phyloP scores from a whole-genome alignment of 768 basidiomycete species.

The Daedaleopsis nitida region DNA sequence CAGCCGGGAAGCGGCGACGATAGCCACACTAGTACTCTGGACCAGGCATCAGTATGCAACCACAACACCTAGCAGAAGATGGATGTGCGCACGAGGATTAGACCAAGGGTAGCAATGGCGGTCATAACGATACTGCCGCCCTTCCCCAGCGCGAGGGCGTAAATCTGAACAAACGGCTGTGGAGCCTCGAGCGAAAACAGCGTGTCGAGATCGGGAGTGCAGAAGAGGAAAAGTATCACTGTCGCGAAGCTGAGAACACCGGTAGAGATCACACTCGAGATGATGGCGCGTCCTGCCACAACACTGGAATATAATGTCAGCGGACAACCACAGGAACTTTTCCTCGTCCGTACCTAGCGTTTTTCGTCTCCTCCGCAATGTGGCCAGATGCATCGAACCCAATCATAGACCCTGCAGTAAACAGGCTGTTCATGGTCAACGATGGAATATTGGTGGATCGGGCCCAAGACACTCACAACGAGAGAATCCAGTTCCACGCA shows the following conservation, averaged over 20 bases:
- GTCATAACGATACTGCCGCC: constrained; percentile 88
- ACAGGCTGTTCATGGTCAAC: constrained; percentile 51
- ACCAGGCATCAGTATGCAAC: background rate
- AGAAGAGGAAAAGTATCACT: constrained; percentile 82
- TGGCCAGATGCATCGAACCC: constrained; percentile 68
- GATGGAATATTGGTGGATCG: too few relatives aligned
- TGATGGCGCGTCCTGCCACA: constrained; percentile 79
- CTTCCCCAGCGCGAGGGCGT: constrained; percentile 80
- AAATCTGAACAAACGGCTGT: constrained; percentile 90
- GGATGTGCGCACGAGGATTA: constrained; percentile 65
- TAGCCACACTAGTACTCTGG: constrained; percentile 84
- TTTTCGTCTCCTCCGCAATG: constrained; percentile 36
- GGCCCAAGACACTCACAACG: constrained; percentile 56
- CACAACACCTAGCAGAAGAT: background rate
- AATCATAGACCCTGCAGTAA: constrained; percentile 84
- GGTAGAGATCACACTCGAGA: constrained; percentile 76
- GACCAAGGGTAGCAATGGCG: constrained; percentile 76
- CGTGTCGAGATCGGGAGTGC: constrained; percentile 75
- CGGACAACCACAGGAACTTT: background rate
- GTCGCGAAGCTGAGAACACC: constrained; percentile 79
- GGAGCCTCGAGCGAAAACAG: constrained; percentile 80
- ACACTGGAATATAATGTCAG: constrained; percentile 45
- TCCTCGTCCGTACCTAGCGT: constrained; percentile 27
- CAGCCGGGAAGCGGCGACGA: constrained; percentile 87
- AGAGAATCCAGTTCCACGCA: constrained; percentile 91